Evolutionary conservation across 2,329 filamentous ascomycete species (phyloP), one percentile per base, ranked within the genome.

Genomic region (Verticillium klebahnii): DNA sequence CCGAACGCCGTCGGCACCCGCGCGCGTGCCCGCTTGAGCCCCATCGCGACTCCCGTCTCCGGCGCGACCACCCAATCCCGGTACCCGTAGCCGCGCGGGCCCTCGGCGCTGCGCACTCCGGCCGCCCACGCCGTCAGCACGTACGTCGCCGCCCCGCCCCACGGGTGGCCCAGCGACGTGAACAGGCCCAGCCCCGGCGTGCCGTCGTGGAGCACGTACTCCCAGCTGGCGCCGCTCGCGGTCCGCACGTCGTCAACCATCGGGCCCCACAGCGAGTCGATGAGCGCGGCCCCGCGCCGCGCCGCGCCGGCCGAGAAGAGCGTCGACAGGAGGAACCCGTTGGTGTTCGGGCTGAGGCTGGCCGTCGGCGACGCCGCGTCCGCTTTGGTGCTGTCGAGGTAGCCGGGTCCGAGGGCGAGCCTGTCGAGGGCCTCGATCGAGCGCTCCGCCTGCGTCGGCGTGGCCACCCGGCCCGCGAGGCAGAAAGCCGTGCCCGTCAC

Each of bases 321-420:
- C 0, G 76, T 72, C 50, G 73, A 67, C 5, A 81, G 72, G 2
- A 81, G 68, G 63, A 80, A 80, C 2, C 77, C 77, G 14, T 73
- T 77, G 29, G 77, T 81, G 65, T 81, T 81, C 12, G 81, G 78
- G 3, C 78, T 80, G 37, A 80, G 74, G 58, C 72, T 75, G 64
- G 70, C 71, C 39, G 71, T 71, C 59, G 1, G 78, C 75, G 55
- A 58, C n/a, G 61, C 39, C 12, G 63, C 50, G 2, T 61, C 60
- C 1, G 62, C 61, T 1, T 34, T 59, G 3, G 67, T 66, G 34
- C 32, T 39, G 59, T 70, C 67, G 32, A 63, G 66, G 62, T 67
- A 70, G 1, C 68, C 68, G 2, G 65, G 64, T 2, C 56, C 54
- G 1, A 69, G 63, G 32, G 17, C 34, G 4, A 70, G 52, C 2